phyloP scores from a whole-genome alignment of 345 rosid genomes.

The Brassica cretica region DNA sequence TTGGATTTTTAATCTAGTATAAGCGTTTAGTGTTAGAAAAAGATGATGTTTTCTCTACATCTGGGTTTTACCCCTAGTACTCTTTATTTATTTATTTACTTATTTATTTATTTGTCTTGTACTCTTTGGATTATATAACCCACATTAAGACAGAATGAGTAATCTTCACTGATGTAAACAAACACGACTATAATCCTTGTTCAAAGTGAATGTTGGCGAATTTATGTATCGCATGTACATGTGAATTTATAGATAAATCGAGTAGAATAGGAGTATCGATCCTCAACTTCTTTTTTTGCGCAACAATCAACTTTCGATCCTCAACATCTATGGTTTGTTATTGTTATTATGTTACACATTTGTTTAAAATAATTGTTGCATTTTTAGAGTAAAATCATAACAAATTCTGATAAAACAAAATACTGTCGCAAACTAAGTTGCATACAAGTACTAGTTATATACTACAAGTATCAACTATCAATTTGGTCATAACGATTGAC shows the following conservation, averaged over 20 bases:
- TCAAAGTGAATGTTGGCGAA: neutral
- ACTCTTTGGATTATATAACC: neutral
- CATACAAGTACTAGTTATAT: neutral
- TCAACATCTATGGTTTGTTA: neutral
- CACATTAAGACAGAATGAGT: neutral
- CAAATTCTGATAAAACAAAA: neutral
- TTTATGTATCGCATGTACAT: neutral
- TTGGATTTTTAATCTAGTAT: too few species aligned
- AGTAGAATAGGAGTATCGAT: neutral
- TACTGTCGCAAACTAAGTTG: neutral
- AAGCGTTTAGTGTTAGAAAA: too few species aligned
- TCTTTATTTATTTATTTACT: neutral
- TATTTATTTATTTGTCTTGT: neutral
- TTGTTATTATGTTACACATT: neutral
- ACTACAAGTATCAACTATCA: neutral
- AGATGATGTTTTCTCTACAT: neutral
- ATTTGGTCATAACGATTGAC: neutral
- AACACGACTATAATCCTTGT: neutral
- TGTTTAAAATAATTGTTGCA: neutral
- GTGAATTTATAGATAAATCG: neutral
- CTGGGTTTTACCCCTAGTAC: neutral
- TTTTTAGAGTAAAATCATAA: neutral
- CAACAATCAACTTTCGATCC: too few species aligned
- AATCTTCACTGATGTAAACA: neutral
- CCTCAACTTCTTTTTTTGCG: neutral